Evolutionary conservation across 805 yeast genomes (phyloP), one percentile per base, ranked within the genome.

Genomic region (Metschnikowia corniflorae): DNA sequence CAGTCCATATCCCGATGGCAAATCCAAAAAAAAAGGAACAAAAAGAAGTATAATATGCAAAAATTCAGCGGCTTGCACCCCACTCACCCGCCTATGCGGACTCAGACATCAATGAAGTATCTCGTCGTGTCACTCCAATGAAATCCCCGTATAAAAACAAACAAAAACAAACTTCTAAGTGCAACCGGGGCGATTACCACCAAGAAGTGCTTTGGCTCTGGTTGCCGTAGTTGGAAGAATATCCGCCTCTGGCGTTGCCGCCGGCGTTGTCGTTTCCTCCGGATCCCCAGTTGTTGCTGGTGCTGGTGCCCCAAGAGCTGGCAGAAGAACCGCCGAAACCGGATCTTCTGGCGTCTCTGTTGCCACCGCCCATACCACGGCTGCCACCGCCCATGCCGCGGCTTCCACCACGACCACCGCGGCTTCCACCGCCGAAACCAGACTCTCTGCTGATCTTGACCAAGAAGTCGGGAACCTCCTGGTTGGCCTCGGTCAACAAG

Each of bases 381-480:
- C 31, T 17, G 43, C 79, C 70, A 48, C 80, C 69, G 49, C 80
- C 70, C 37, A 71, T 64, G 44, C 80, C 69, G 47, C 79, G 71
- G 42, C 85, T 77, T 16, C 50, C 46, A 15, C 53, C 50, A 40
- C 67, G 56, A 44, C 79, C 63, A 26, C 68, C 62, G 35, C 62
- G 53, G n/a, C 55, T 52, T 24, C 61, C 51, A 28, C 54, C 49
- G 40, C 78, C 75, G 53, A 70, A 69, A 33, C 78, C 63, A 39
- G 75, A 65, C 71, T 88, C 97, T 71, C 94, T 83, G 42, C 85
- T 72, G 50, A 88, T 78, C 46, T 81, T 77, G 50, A 73, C 77
- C 64, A 93, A 76, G 74, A 93, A 93, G 44, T 76, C 77, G 49
- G 99, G 99, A 49, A 89, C 84, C 65, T 91, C 97, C 74, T 93